Conservation (phyloP, 1,139 yeast species). For the Candida sp. region DNA sequence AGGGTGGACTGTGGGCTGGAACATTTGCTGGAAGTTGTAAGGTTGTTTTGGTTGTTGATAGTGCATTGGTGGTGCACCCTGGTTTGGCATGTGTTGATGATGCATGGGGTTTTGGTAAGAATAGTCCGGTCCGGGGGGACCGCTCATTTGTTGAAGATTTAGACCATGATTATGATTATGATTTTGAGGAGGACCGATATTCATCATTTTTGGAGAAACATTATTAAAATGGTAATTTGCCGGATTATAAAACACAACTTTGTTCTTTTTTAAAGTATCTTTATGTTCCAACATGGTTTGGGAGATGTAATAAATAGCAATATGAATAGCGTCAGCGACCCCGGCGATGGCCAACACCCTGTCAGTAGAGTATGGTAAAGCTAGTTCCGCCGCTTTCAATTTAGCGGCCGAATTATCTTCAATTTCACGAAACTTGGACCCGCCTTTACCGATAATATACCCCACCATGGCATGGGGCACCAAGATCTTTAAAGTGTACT, state of each 20-base stretch:
- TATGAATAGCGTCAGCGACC: slow-evolving; percentile 84
- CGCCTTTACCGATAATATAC: slow-evolving; percentile 77
- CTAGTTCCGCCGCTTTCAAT: slow-evolving; percentile 71
- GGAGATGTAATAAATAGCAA: slow-evolving; percentile 74
- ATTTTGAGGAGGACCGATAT: slow-evolving; percentile 3
- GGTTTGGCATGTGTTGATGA: slow-evolving; percentile 2
- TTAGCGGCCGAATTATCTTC: slow-evolving; percentile 83
- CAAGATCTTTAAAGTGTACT: slow-evolving; percentile 56
- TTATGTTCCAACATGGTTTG: slow-evolving; percentile 63
- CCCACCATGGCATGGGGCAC: slow-evolving; percentile 86
- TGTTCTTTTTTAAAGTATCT: slow-evolving; percentile 46
- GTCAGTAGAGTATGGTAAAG: slow-evolving; percentile 79
- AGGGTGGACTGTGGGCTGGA: slow-evolving; percentile 39
- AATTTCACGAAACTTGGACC: slow-evolving; percentile 73
- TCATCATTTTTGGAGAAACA: slow-evolving; percentile 9
- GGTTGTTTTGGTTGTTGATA: slow-evolving; percentile 16
- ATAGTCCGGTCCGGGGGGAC: slow-evolving; percentile 1
- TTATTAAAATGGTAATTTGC: slow-evolving; percentile 40
- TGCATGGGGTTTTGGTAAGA: slow-evolving; percentile 2
- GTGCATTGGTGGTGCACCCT: slow-evolving; percentile 8
- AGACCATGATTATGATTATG: neutral
- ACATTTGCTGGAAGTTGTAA: slow-evolving; percentile 42
- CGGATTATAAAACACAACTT: slow-evolving; percentile 64
- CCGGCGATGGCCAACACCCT: slow-evolving; percentile 71
- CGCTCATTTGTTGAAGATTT: neutral